These are phyloP conservation scores for Linnemannia elongata DNA, from an alignment of 192 early-diverging fungal genomes.

Conservation along the genomic window DNA sequence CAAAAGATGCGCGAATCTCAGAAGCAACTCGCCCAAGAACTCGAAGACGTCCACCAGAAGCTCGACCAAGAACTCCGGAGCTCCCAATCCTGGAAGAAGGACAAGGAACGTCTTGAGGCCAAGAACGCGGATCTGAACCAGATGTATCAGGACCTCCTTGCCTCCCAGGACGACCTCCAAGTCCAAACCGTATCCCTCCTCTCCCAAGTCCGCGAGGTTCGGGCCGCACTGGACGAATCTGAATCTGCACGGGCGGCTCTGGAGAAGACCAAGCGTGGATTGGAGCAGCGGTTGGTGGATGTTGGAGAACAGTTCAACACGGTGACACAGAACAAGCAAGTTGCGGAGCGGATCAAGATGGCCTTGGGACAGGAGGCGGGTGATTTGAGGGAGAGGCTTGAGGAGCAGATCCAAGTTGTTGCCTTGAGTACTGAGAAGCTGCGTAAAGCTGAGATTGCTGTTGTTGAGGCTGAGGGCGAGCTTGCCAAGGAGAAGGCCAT, in stretches of 20 bases:
- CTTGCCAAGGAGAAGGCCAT: constrained; percentile 78
- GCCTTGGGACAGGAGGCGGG: constrained; percentile 82
- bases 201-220: constrained; percentile 71
- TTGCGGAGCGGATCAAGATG: constrained; percentile 77
- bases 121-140: constrained; percentile 80
- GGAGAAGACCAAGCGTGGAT: constrained; percentile 77
- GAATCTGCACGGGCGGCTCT: constrained; percentile 74
- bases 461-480: constrained; percentile 75
- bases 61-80: constrained; percentile 80
- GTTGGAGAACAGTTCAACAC: constrained; percentile 75
- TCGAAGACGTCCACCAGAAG: constrained; percentile 70
- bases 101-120: constrained; percentile 81
- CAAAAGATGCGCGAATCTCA: constrained; percentile 80
- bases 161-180: constrained; percentile 72
- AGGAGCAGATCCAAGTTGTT: constrained; percentile 80
- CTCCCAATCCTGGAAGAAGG: constrained; percentile 79
- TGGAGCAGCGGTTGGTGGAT: constrained; percentile 85
- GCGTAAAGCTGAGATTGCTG: constrained; percentile 73
- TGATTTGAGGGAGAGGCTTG: constrained; percentile 77
- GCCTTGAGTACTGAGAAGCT: constrained; percentile 76
- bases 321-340: constrained; percentile 74
- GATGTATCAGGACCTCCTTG: constrained; percentile 72
- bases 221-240: constrained; percentile 72
- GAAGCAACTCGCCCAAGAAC: constrained; percentile 73
- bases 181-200: constrained; percentile 68